phyloP scores from a whole-genome alignment of 1,139 yeast species.

The Insectozyma bohioensis region DNA sequence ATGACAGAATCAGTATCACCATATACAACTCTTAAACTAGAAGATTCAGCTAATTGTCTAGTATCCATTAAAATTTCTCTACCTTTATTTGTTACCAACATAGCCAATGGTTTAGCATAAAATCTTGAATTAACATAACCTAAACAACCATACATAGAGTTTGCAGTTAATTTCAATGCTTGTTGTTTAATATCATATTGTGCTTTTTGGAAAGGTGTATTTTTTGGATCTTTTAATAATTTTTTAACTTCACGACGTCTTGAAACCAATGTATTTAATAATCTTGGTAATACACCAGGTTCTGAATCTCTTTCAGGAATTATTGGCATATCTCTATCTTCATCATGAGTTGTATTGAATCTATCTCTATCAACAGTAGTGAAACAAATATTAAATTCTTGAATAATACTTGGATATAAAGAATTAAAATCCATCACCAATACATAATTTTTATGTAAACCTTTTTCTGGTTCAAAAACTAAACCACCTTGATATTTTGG shows the following conservation, averaged over 20 bases:
- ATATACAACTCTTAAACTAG: conserved; percentile 82
- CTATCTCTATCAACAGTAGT: conserved; percentile 84
- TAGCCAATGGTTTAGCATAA: conserved; percentile 94
- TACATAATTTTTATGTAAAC: conserved; percentile 84
- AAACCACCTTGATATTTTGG: conserved; percentile 94
- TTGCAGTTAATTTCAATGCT: conserved; percentile 94
- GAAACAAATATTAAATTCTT: conserved; percentile 95
- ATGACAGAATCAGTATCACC: conserved; percentile 99
- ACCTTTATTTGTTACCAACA: conserved; percentile 93
- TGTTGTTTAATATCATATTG: conserved; percentile 96
- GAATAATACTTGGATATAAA: conserved; percentile 94
- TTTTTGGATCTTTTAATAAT: conserved; percentile 72
- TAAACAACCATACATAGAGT: conserved; percentile 98
- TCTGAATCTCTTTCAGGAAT: conserved; percentile 60
- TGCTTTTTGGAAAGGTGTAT: conserved; percentile 59
- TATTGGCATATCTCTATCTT: conserved; percentile 68
- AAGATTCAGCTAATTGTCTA: conserved; percentile 84
- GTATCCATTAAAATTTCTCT: conserved; percentile 94
- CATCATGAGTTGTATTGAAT: conserved; percentile 43
- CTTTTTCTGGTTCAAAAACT: conserved; percentile 96
- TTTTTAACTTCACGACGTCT: conserved; percentile 94
- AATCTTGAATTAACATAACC: conserved; percentile 92
- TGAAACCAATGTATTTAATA: conserved; percentile 79
- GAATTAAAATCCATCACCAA: conserved; percentile 98
- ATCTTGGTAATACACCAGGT: conserved; percentile 84